A percentile compares a stretch with the other conserved stretches of the same genome.
phyloP scores from a whole-genome alignment of 164 flowering plant genomes.

The Tinospora cordifolia region DNA sequence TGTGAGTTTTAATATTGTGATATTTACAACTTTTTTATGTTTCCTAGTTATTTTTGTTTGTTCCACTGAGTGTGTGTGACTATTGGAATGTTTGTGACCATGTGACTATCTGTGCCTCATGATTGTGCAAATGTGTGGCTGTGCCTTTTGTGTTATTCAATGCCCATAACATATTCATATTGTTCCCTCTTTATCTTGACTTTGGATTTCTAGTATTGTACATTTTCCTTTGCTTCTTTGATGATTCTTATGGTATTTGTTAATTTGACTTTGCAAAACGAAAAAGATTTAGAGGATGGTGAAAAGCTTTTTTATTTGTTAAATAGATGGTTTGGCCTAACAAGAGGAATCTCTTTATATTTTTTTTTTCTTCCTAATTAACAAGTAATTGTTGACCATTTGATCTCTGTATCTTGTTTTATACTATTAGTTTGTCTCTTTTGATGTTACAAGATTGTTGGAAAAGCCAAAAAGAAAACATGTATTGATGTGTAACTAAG shows the following conservation, averaged over 20 bases:
- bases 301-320: background rate
- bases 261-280: no score
- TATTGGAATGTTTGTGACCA: no score
- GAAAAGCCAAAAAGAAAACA: background rate
- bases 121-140: no score
- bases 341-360: background rate
- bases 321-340: no score
- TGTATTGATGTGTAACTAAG: background rate
- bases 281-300: background rate
- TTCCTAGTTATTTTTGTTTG: no score
- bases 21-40: no score
- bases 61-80: no score
- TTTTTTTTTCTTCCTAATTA: background rate
- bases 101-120: no score
- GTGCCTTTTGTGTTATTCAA: background rate
- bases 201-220: background rate
- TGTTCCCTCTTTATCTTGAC: background rate
- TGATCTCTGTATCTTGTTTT: no score
- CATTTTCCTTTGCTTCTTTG: background rate
- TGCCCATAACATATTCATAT: background rate
- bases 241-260: no score
- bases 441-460: background rate
- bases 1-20: no score
- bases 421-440: background rate
- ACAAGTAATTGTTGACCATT: background rate